Base-by-base conservation (phyloP, 2,329 filamentous ascomycete genomes). In the Aspergillus aculeatinus region DNA sequence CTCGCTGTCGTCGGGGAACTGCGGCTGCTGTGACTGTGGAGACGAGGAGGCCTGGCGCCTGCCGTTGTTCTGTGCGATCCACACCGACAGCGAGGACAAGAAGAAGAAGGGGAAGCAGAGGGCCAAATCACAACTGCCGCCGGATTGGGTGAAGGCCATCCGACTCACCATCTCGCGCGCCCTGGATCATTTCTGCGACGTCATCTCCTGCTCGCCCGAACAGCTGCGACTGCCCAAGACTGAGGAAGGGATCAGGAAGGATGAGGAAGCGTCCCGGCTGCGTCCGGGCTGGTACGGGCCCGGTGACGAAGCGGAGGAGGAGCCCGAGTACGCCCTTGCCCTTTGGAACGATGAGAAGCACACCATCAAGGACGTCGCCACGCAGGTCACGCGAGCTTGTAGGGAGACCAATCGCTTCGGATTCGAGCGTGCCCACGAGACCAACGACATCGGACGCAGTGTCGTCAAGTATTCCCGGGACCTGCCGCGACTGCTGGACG, bases 331-430 rank as follows among this genome's bases (percentile, higher is more conserved):
- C 74, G 89, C 91, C 5, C 80, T 99, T 49, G 81, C 97, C 16
- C 81, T 99, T 5, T 99, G 95, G 95, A 99, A 99, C 68, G 95
- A 99, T 65, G 95, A 99, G 78, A 99, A 99, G 76, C 95, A 99
- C 74, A 99, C 95, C 0, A 89, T 98, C 48, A 86, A 88, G 51
- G 95, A 99, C 73, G 94, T 99, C 5, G 84, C 89, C 66, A 87
- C 96, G 59, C 94, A 98, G 74, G 91, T 99, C 23, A 90, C 91
- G 3, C 86, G 94, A 65, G 95, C 95, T 53, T 99, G 95, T 79
- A 86, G 85, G 62, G 88, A 91, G 65, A 85, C 87, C 6, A 80
- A 83, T 61, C 81, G 80, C 5, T 89, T 91, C 63, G 94, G 91
- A 3, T 79, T 87, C 21, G 79, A 85, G 50, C 89, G 90, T 68